Percentiles rank a stretch among this genome's conserved stretches.
Evolutionary conservation across 2,329 filamentous ascomycete genomes (phyloP).

Genomic region (Catunica adiposa): DNA sequence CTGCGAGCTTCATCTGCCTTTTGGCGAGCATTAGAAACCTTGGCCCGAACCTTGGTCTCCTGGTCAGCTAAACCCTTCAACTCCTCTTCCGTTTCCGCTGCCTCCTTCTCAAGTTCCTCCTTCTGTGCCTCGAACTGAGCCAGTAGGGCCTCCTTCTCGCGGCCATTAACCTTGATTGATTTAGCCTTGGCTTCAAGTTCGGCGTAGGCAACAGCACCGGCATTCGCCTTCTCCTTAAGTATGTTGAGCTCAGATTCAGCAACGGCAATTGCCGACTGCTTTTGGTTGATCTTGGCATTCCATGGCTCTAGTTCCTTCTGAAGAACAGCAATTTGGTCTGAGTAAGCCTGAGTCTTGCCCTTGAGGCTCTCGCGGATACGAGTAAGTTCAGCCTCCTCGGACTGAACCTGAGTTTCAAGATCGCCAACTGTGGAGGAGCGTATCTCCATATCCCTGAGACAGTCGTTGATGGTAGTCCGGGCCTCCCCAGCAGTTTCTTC

Average conservation of each 20-base stretch:
- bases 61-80: conserved; percentile 55
- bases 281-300: conserved; percentile 94
- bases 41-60: conserved; percentile 67
- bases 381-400: conserved; percentile 66
- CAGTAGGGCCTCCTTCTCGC: conserved; percentile 56
- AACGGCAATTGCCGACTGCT: conserved; percentile 83
- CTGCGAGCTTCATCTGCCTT: conserved; percentile 93
- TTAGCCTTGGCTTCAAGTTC: conserved; percentile 69
- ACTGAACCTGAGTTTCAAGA: conserved; percentile 59
- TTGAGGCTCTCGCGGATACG: conserved; percentile 77
- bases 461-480: conserved; percentile 61
- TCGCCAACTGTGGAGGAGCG: conserved; percentile 56
- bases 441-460: conserved; percentile 59
- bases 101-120: conserved; percentile 55
- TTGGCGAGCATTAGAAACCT: conserved; percentile 77
- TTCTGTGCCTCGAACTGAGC: conserved; percentile 61
- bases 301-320: conserved; percentile 92
- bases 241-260: conserved; percentile 91
- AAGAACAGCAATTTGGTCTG: conserved; percentile 78
- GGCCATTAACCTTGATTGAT: conserved; percentile 53
- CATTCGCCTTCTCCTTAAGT: conserved; percentile 72
- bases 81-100: conserved; percentile 53
- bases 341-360: conserved; percentile 89
- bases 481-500: conserved; percentile 61
- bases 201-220: conserved; percentile 66